These are phyloP conservation scores for Suillus paluster DNA, from an alignment of 768 basidiomycete species.

Conservation along the genomic window DNA sequence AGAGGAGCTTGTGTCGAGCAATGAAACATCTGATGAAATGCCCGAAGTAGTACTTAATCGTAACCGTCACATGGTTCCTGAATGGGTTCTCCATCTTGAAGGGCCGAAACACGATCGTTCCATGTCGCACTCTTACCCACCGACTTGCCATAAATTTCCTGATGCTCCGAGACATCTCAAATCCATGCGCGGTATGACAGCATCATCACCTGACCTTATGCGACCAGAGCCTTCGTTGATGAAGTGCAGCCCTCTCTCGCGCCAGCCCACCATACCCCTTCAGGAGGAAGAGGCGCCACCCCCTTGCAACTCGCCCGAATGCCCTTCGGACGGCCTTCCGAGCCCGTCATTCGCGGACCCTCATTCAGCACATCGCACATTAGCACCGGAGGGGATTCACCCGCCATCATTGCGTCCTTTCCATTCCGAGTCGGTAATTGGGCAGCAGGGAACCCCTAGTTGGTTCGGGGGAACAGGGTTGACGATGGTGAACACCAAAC, in stretches of 20 bases:
- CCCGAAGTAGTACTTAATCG: slow-evolving; percentile 93
- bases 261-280: slow-evolving; percentile 41
- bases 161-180: slow-evolving; percentile 40
- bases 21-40: slow-evolving; percentile 70
- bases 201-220: slow-evolving; percentile 74
- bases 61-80: slow-evolving; percentile 95
- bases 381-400: slow-evolving; percentile 26
- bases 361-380: slow-evolving; percentile 19
- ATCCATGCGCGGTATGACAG: slow-evolving; percentile 52
- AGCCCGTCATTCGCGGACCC: slow-evolving; percentile 30
- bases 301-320: slow-evolving; percentile 52
- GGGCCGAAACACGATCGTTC: slow-evolving; percentile 53
- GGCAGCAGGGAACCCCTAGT: slow-evolving; percentile 42
- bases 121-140: slow-evolving; percentile 46
- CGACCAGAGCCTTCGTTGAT: slow-evolving; percentile 19
- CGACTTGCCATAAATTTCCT: neutral
- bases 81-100: slow-evolving; percentile 76
- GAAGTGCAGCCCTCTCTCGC: slow-evolving; percentile 48
- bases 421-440: slow-evolving; percentile 43
- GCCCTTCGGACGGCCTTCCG: slow-evolving; percentile 36
- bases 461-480: slow-evolving; percentile 91
- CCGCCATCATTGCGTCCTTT: slow-evolving; percentile 47
- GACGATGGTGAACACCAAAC: slow-evolving; percentile 89
- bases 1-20: slow-evolving; percentile 46
- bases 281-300: slow-evolving; percentile 51